Evolutionary conservation across 768 basidiomycete genomes (phyloP).

Genomic region (Hypholoma fasciculare): DNA sequence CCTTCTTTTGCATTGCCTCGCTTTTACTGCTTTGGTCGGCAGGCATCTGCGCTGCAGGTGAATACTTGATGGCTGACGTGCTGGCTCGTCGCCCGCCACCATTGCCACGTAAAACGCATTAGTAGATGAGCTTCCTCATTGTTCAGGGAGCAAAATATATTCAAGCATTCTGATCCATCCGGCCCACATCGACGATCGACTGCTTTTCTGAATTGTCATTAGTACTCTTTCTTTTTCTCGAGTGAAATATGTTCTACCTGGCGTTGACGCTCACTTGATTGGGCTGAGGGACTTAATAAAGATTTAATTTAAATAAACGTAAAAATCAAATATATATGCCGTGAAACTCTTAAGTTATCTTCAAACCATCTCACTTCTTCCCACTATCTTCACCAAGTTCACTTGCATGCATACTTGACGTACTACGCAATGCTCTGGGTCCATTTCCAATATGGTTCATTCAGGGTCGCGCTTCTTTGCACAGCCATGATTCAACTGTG

Average conservation of each 20-base stretch:
- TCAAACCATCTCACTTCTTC: neutral
- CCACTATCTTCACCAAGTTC: neutral
- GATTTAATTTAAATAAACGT: no score
- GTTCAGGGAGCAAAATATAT: no score
- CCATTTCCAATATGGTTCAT: neutral
- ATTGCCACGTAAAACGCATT: neutral
- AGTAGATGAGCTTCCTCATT: neutral
- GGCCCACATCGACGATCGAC: no score
- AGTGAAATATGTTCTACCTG: no score
- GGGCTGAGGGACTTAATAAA: no score
- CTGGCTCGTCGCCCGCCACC: neutral
- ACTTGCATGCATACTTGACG: neutral
- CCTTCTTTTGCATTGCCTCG: slow-evolving; percentile 84
- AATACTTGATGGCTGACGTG: slow-evolving; percentile 62
- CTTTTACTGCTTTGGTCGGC: slow-evolving; percentile 78
- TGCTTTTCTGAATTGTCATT: no score
- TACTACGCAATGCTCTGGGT: neutral
- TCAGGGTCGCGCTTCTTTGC: neutral
- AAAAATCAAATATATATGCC: no score
- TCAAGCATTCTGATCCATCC: no score
- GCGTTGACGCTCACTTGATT: no score
- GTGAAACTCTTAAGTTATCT: no score
- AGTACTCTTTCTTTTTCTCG: no score
- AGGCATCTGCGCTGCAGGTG: slow-evolving; percentile 72
- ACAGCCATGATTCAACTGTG: neutral